phyloP scores from a whole-genome alignment of 352 stramenopile genomes.

The Globisporangium spinosum region DNA sequence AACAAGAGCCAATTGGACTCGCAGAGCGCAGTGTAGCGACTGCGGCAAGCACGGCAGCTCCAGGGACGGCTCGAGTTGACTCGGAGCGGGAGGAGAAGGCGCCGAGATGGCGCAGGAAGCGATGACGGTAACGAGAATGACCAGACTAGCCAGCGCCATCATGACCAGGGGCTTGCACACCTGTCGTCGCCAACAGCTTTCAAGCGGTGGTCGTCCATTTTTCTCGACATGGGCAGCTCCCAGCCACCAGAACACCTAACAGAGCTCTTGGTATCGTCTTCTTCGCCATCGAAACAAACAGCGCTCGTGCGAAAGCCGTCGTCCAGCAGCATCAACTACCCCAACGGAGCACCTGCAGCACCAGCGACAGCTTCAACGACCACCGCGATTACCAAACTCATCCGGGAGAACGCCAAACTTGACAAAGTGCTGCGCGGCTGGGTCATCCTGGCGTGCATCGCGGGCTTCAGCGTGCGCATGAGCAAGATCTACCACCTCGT shows the following conservation, averaged over 20 bases:
- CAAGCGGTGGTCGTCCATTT: constrained; percentile 34
- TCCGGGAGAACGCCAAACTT: constrained; percentile 1
- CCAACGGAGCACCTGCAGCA: not conserved
- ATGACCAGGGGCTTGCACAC: not conserved
- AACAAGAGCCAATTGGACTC: constrained; percentile 29
- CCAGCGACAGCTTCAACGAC: not conserved
- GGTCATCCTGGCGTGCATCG: constrained; percentile 37
- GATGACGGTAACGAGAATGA: not conserved
- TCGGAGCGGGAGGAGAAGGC: not conserved
- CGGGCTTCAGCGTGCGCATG: constrained; percentile 39
- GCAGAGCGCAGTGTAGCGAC: constrained; percentile 25
- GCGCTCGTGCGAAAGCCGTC: not conserved
- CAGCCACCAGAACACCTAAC: not conserved
- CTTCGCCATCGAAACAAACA: not conserved
- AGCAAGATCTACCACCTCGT: constrained; percentile 25
- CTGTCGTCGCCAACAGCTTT: constrained; percentile 10
- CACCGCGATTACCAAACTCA: not conserved
- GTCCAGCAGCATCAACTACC: not conserved
- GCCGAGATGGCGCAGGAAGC: not conserved
- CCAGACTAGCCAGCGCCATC: not conserved
- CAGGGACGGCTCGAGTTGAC: constrained; percentile 2
- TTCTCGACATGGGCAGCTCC: constrained; percentile 21
- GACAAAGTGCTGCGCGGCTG: constrained; percentile 27
- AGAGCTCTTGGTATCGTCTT: not conserved
- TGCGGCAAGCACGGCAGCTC: constrained; percentile 2